Base-by-base conservation (phyloP, 78 protist species). In the Parvularia atlantis region DNA sequence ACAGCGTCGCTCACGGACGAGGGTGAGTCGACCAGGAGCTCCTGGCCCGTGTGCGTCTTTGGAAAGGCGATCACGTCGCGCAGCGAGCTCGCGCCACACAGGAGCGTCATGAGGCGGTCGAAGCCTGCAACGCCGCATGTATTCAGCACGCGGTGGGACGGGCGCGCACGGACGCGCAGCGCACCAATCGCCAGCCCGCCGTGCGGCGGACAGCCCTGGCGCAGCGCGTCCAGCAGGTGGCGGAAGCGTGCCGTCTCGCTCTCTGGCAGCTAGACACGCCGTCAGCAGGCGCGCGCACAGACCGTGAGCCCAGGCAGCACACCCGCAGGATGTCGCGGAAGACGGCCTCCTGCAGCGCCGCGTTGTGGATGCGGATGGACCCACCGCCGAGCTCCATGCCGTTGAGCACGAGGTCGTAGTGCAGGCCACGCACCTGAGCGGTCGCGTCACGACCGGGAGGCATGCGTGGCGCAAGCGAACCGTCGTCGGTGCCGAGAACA, bases 341-440 rank as follows among this genome's bases (percentile, higher is more conserved):
- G 0, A 91, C 75, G 1, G 19, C 20, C 37, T 33, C 37, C 66
- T 91, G 96, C 26, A 81, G 40, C 28, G 48, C 83, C 10, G 69
- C 20, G 22, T 77, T 43, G 76, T 91, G 96, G 50, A 87, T 77
- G 37, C 96, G 86, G 44, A 91, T 73, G 41, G 83, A 69, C 0
- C 96, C 96, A 37, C 96, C 96, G 16, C 95, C 96, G 26, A 91
- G 52, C 63, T 91, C 96, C 31, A 43, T 31, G 28, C 96, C 93
- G 58, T 91, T 91, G 64, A 77, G 11, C 26, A 88, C 96, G 14
- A 91, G 76, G 48, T 91, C 96, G 31, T 85, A 88, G 73, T 77
- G 82, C 26, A 58, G 81, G 16, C 82, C 87, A 24, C 89, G 70
- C 26, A 80, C 78, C 40, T 73, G 30, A 41, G 4, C 46, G 46